phyloP scores from a whole-genome alignment of 129 eudicot genomes.

The Pulicaria dysenterica region DNA sequence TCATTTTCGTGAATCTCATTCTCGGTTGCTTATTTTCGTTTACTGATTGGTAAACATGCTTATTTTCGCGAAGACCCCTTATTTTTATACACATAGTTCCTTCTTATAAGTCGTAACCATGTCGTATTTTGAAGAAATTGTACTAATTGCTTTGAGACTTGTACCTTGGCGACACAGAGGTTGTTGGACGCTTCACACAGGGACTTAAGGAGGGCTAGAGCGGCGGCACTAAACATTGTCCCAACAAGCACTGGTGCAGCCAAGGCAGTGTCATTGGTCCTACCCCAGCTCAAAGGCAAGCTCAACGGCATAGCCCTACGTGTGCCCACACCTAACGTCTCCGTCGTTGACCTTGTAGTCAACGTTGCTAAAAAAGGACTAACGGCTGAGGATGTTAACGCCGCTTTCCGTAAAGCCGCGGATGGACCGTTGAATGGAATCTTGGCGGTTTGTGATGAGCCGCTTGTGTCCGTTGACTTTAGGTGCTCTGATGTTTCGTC shows the following conservation, averaged over 20 bases:
- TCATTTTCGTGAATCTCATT: no score
- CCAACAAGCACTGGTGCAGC: conserved; percentile 99
- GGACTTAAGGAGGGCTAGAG: conserved; percentile 96
- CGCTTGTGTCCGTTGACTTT: conserved; percentile 95
- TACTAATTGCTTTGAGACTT: conserved; percentile 22
- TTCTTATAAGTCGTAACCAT: neutral
- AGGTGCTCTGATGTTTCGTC: conserved; percentile 88
- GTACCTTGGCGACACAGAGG: conserved; percentile 47
- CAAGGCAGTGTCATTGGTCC: conserved; percentile 94
- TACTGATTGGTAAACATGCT: no score
- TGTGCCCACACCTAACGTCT: conserved; percentile 95
- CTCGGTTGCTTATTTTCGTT: no score
- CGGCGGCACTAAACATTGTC: conserved; percentile 95
- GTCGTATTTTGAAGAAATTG: neutral
- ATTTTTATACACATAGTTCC: no score
- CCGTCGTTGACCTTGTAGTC: conserved; percentile 93
- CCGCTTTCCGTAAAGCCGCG: conserved; percentile 90
- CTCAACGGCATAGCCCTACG: conserved; percentile 98
- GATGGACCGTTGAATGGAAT: conserved; percentile 85
- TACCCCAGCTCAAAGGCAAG: conserved; percentile 96
- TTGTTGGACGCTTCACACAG: conserved; percentile 95
- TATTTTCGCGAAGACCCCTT: no score
- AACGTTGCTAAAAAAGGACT: conserved; percentile 82
- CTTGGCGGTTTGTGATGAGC: conserved; percentile 81
- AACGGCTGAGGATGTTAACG: conserved; percentile 88